Conservation (phyloP, 2,329 filamentous ascomycete genomes). For the Botrytis pseudocinerea region DNA sequence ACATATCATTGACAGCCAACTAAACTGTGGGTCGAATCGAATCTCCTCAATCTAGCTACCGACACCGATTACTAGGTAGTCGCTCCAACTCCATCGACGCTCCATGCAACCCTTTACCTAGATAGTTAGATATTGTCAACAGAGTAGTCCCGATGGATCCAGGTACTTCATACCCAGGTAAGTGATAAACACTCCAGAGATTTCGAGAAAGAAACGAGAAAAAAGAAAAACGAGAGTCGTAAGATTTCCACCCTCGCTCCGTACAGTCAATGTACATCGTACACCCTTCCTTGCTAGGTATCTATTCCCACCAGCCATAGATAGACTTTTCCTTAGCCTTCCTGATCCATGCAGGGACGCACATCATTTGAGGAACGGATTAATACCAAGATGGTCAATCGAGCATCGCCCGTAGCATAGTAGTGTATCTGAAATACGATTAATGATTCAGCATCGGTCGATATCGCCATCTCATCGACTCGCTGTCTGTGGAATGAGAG, state of each 20-base stretch:
- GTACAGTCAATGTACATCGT: background rate
- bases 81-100: background rate
- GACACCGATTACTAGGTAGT: constrained; percentile 3
- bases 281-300: background rate
- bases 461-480: background rate
- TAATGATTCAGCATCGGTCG: background rate
- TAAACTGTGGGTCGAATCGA: background rate
- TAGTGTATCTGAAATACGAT: background rate
- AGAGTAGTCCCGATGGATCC: background rate
- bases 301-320: background rate
- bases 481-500: background rate
- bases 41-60: background rate
- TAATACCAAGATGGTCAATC: background rate
- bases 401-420: background rate
- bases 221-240: background rate
- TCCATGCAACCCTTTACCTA: too few species aligned
- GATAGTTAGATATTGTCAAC: background rate
- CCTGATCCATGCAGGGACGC: constrained; percentile 1
- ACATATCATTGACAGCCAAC: background rate
- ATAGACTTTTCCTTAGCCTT: background rate
- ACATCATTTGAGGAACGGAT: constrained; percentile 1
- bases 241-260: background rate
- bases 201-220: background rate
- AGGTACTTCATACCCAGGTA: background rate
- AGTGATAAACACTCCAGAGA: background rate